Evolutionary conservation across 257 asterid species (phyloP).

Genomic region (Capsicum pubescens): DNA sequence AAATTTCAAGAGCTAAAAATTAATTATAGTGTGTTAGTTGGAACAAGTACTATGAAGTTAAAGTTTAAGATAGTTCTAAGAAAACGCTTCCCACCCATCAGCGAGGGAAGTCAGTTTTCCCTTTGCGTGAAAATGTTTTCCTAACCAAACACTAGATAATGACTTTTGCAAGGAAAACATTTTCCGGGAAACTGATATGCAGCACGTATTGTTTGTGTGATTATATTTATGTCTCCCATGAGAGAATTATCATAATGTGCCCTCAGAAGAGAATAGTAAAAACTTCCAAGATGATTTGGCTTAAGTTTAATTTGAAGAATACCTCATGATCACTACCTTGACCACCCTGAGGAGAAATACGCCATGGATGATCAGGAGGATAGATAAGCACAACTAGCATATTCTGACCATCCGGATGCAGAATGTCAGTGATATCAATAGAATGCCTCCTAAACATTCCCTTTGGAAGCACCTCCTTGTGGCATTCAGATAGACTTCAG

Average conservation of each 20-base stretch:
- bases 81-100: neutral
- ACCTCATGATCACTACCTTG: conserved; percentile 99
- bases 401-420: conserved; percentile 71
- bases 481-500: conserved; percentile 90
- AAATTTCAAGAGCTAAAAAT: neutral
- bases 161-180: neutral
- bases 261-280: neutral
- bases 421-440: conserved; percentile 66
- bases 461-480: conserved; percentile 80
- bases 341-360: conserved; percentile 87
- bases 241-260: neutral
- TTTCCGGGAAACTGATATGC: neutral
- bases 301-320: conserved; percentile 33
- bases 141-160: neutral
- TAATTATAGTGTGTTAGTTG: neutral
- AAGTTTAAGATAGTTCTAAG: neutral
- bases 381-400: conserved; percentile 83
- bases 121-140: neutral
- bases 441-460: conserved; percentile 98
- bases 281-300: neutral
- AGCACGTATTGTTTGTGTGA: neutral
- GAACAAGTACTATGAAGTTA: neutral
- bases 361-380: conserved; percentile 99
- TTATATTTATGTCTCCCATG: neutral
- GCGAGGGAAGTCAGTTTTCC: neutral